A percentile compares a stretch with the other conserved stretches of the same genome.
phyloP scores from a whole-genome alignment of 2,329 filamentous ascomycete species.

The Fusarium sp. region DNA sequence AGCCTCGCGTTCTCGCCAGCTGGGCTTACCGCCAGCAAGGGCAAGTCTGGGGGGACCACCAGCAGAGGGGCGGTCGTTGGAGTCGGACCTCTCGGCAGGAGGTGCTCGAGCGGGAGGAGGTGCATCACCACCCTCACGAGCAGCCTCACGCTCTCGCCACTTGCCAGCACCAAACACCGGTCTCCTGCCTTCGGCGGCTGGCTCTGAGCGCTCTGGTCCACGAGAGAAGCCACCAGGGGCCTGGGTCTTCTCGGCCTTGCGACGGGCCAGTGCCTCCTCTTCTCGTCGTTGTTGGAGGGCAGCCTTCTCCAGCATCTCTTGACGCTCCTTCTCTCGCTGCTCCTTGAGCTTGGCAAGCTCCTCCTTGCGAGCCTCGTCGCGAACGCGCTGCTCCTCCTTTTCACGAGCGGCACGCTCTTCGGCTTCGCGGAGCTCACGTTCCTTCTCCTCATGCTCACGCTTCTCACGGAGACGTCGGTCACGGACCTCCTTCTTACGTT shows the following conservation, averaged over 20 bases:
- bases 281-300: constrained; percentile 83
- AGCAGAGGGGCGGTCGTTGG: constrained; percentile 55
- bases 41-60: constrained; percentile 69
- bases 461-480: constrained; percentile 86
- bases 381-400: constrained; percentile 83
- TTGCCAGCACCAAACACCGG: constrained; percentile 53
- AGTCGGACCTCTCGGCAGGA: constrained; percentile 59
- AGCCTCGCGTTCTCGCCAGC: constrained; percentile 80
- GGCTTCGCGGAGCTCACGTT: constrained; percentile 81
- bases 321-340: constrained; percentile 72
- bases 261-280: constrained; percentile 85
- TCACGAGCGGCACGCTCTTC: constrained; percentile 84
- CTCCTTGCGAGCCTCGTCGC: constrained; percentile 82
- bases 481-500: constrained; percentile 87
- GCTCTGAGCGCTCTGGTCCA: constrained; percentile 46
- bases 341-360: constrained; percentile 75
- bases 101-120: constrained; percentile 46
- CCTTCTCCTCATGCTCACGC: constrained; percentile 84
- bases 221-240: constrained; percentile 43
- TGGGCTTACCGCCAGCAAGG: constrained; percentile 68
- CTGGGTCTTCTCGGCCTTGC: constrained; percentile 72
- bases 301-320: constrained; percentile 74
- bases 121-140: constrained; percentile 45
- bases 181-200: constrained; percentile 47
- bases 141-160: constrained; percentile 57